A percentile compares a stretch with the other conserved stretches of the same genome.
These are phyloP conservation scores for Pythium dissimile DNA, from an alignment of 352 stramenopile genomes.

Conservation along the genomic window DNA sequence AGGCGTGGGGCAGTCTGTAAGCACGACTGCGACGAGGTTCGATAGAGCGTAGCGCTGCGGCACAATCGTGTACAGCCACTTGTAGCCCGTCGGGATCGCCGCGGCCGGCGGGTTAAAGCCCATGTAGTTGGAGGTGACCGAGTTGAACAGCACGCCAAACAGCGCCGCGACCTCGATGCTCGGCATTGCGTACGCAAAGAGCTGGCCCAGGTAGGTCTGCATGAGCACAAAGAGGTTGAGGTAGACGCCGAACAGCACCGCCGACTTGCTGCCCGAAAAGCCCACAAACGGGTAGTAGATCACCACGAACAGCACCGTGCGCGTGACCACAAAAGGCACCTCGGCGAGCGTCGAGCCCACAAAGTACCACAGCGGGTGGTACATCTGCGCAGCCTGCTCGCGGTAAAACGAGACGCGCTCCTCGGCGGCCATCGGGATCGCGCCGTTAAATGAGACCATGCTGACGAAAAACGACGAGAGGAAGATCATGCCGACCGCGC, in stretches of 20 bases:
- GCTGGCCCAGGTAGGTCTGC: conserved; percentile 28
- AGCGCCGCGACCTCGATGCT: conserved; percentile 16
- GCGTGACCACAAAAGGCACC: conserved; percentile 28
- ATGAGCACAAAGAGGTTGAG: conserved; percentile 26
- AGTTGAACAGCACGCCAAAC: conserved; percentile 29
- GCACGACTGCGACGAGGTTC: conserved; percentile 7
- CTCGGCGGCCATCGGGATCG: conserved; percentile 59
- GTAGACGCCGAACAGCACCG: conserved; percentile 25
- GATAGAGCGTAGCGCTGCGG: conserved; percentile 21
- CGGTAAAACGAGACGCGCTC: conserved; percentile 84
- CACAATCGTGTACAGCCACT: conserved; percentile 27
- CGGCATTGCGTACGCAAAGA: conserved; percentile 26
- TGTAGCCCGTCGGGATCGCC: conserved; percentile 23
- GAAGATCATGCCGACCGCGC: conserved; percentile 70
- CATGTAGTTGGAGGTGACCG: conserved; percentile 29
- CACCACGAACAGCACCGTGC: conserved; percentile 17
- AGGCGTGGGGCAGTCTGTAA: conserved; percentile 10
- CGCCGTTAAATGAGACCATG: conserved; percentile 57
- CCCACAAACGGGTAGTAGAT: conserved; percentile 37
- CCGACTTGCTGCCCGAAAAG: conserved; percentile 15
- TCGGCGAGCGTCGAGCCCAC: conserved; percentile 66
- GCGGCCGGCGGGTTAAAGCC: conserved; percentile 28
- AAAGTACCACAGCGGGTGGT: conserved; percentile 52
- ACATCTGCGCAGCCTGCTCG: conserved; percentile 77
- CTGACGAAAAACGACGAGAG: conserved; percentile 64